Conservation (phyloP, 1,284 basidiomycete species). For the Leccinum fuscescens region DNA sequence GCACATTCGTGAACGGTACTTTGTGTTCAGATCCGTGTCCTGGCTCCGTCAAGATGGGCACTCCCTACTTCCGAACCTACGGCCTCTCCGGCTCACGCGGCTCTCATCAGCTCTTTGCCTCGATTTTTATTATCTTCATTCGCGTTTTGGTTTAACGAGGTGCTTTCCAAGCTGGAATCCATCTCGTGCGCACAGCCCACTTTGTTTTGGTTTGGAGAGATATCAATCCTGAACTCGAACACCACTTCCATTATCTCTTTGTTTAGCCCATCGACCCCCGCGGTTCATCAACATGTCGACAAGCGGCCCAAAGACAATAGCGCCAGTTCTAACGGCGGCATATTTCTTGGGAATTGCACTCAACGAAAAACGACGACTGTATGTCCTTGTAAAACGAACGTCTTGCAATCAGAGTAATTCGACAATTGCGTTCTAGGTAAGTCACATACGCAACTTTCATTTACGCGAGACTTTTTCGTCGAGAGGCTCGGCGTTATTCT, state of each 20-base stretch:
- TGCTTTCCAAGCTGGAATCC: conserved; percentile 3
- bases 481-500: conserved; percentile 95
- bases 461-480: conserved; percentile 96
- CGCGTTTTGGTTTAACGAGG: conserved; percentile 6
- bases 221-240: not conserved
- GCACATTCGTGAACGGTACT: conserved; percentile 8
- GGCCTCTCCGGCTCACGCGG: not conserved
- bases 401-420: conserved; percentile 1
- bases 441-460: conserved; percentile 94
- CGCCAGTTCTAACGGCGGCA: too few relatives aligned
- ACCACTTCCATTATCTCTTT: conserved; percentile 4
- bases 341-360: too few relatives aligned
- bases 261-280: not conserved
- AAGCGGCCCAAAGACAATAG: conserved; percentile 70
- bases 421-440: conserved; percentile 54
- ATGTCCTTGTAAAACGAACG: conserved; percentile 13
- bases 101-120: not conserved
- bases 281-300: conserved; percentile 63
- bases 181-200: conserved; percentile 5
- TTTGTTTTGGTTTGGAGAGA: conserved; percentile 10
- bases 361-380: conserved; percentile 92
- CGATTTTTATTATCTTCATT: not conserved
- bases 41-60: not conserved
- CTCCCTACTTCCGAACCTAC: not conserved
- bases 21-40: not conserved